Evolutionary conservation across 2,329 filamentous ascomycete genomes (phyloP), one percentile per base, ranked within the genome.

Genomic region (Colletotrichum tamarilloi): DNA sequence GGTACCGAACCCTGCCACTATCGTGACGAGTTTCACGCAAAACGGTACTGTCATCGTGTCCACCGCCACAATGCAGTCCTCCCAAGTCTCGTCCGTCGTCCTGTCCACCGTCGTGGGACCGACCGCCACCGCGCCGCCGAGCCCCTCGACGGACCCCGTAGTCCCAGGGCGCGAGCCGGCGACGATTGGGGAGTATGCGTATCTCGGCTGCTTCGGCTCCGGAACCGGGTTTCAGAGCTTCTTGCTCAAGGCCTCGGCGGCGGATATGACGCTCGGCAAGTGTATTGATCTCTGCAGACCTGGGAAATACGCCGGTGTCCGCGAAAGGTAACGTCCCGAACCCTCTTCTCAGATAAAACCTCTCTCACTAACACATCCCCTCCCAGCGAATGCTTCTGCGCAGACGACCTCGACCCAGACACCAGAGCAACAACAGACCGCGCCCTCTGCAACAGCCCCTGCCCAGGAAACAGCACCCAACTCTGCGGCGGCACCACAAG

Each of bases 201-300:
- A 82, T 67, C 78, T 85, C 7, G 84, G 84, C 58, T 88, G 86
- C 77, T 87, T 85, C 77, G 80, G 79, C 62, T 85, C 85, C 1
- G 77, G 68, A 65, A 79, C 74, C 22, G 77, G 79, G 67, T 84
- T 84, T 76, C 67, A 76, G 9, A 79, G 81, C 2, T 87, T 87
- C 72, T 64, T 76, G 0, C 65, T 79, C 28, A 75, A 76, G 0
- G 73, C 74, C 0, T 80, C 83, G 4, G 78, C 75, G 11, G 58
- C 74, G 0, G 77, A 79, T 14, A 87, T 87, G 86, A 83, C 84
- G 14, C 79, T 82, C 22, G 77, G 82, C 64, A 75, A 74, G 22
- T 88, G 86, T 65, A 78, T 85, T 12, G 69, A 76, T n/a, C 75
- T 77, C 49, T 88, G 85, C 74, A 65, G 70, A 1, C 80, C 79